Percentiles rank a stretch among this genome's conserved stretches.
phyloP scores from a whole-genome alignment of 2,329 filamentous ascomycete species.

The Kalmusia sp. region DNA sequence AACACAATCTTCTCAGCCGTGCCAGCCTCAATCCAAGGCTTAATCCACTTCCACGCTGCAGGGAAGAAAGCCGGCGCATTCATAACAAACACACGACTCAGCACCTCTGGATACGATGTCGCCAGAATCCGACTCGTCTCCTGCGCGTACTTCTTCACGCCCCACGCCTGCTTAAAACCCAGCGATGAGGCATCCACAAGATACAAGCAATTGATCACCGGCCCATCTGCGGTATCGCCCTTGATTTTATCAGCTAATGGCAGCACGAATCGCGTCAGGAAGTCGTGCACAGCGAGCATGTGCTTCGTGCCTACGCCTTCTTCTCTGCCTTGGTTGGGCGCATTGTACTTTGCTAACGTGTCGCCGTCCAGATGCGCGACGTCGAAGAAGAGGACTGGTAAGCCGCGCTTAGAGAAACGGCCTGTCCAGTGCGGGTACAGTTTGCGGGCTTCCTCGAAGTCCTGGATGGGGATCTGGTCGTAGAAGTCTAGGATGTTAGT shows the following conservation, averaged over 20 bases:
- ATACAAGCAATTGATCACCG: no score
- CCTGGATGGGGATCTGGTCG: neutral
- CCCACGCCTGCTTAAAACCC: conserved; percentile 93
- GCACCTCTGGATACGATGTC: conserved; percentile 91
- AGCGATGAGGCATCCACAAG: conserved; percentile 88
- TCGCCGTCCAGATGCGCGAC: conserved; percentile 84
- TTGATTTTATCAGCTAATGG: conserved; percentile 83
- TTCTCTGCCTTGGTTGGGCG: conserved; percentile 62
- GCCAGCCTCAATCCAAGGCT: conserved; percentile 88
- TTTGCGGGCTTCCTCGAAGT: conserved; percentile 14
- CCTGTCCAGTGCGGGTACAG: conserved; percentile 96
- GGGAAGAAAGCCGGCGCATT: conserved; percentile 91
- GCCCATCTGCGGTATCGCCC: conserved; percentile 76
- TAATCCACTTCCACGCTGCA: conserved; percentile 93
- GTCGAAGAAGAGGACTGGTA: conserved; percentile 90
- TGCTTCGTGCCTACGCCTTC: conserved; percentile 73
- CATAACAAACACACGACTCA: conserved; percentile 86
- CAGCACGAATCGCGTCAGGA: conserved; percentile 84
- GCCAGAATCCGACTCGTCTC: conserved; percentile 86
- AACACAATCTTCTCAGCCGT: conserved; percentile 94
- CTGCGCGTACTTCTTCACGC: conserved; percentile 91
- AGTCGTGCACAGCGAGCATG: conserved; percentile 90
- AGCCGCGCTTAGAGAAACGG: conserved; percentile 85
- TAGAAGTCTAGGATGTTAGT: no score
- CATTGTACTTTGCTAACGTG: conserved; percentile 80